A percentile compares a stretch with the other conserved stretches of the same genome.
Conservation (phyloP, 257 asterid genomes). For the Capsicum rhomboideum region DNA sequence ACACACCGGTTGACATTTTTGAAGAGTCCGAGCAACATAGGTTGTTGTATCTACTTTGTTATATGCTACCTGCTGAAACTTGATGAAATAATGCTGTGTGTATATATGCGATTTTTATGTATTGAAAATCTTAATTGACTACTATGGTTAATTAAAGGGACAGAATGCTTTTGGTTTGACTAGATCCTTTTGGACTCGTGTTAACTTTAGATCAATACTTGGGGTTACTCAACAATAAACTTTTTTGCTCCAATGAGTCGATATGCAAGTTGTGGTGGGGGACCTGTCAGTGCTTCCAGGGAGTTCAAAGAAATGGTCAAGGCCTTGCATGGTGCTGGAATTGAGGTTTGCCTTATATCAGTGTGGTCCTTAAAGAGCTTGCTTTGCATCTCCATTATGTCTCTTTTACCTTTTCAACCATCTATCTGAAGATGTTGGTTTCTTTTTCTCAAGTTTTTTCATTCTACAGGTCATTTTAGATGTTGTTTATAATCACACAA, state of each 20-base stretch:
- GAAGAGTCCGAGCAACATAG: too few relatives aligned
- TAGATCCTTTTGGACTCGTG: constrained; percentile 11
- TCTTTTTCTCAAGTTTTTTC: constrained; percentile 1
- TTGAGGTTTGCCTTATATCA: constrained; percentile 51
- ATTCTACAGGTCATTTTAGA: constrained; percentile 78
- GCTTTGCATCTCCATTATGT: neutral
- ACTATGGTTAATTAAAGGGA: neutral
- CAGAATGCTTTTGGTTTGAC: constrained; percentile 4
- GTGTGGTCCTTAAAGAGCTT: constrained; percentile 6
- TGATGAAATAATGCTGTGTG: neutral
- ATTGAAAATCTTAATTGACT: neutral
- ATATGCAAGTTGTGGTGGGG: constrained; percentile 89
- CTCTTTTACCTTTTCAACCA: neutral
- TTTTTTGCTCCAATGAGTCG: constrained; percentile 99
- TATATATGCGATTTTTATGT: neutral
- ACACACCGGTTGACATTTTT: too few relatives aligned
- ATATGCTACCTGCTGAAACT: neutral
- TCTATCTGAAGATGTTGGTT: neutral
- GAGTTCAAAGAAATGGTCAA: constrained; percentile 95
- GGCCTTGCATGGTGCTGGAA: constrained; percentile 89
- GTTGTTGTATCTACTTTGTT: neutral
- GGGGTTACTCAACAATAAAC: constrained; percentile 97
- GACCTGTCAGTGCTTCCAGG: constrained; percentile 64
- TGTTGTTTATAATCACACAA: constrained; percentile 95
- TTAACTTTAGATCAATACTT: constrained; percentile 66